Conservation (phyloP, 768 basidiomycete species). For the Lentinula edodes region DNA sequence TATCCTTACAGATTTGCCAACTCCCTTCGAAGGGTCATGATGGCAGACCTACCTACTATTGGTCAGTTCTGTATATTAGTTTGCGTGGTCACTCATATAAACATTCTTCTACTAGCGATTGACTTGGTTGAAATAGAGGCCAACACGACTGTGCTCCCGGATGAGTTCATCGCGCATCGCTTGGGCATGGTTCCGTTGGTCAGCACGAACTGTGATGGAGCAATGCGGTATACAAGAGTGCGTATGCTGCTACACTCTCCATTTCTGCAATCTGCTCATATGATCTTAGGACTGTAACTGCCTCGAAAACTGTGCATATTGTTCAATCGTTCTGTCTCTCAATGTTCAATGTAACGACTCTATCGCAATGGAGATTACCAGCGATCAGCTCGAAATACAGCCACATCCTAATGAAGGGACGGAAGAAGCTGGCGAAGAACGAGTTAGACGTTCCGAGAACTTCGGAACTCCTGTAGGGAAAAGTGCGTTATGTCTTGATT, state of each 20-base stretch:
- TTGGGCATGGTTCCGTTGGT: slow-evolving; percentile 90
- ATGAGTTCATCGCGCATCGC: slow-evolving; percentile 96
- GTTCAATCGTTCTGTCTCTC: slow-evolving; percentile 80
- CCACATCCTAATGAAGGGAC: slow-evolving; percentile 25
- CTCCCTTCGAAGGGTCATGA: slow-evolving; percentile 87
- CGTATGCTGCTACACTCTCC: slow-evolving; percentile 19
- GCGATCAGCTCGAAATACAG: slow-evolving; percentile 70
- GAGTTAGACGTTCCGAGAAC: slow-evolving; percentile 63
- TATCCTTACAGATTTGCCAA: slow-evolving; percentile 73
- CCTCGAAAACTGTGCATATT: slow-evolving; percentile 74
- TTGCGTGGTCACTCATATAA: background rate
- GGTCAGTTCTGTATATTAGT: slow-evolving; percentile 46
- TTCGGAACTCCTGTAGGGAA: slow-evolving; percentile 87
- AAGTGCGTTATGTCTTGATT: slow-evolving; percentile 38
- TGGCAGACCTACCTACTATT: slow-evolving; percentile 95
- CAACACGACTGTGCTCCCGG: slow-evolving; percentile 91
- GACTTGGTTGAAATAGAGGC: slow-evolving; percentile 91
- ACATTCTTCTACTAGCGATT: slow-evolving; percentile 48
- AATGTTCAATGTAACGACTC: slow-evolving; percentile 69
- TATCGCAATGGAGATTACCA: slow-evolving; percentile 81
- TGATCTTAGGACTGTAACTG: slow-evolving; percentile 83
- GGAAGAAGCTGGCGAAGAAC: slow-evolving; percentile 57
- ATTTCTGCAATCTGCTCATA: background rate
- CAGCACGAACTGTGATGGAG: slow-evolving; percentile 85
- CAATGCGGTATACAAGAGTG: slow-evolving; percentile 74